These are phyloP conservation scores for Neofusicoccum sp. DNA, from an alignment of 2,329 filamentous ascomycete species.

Conservation along the genomic window DNA sequence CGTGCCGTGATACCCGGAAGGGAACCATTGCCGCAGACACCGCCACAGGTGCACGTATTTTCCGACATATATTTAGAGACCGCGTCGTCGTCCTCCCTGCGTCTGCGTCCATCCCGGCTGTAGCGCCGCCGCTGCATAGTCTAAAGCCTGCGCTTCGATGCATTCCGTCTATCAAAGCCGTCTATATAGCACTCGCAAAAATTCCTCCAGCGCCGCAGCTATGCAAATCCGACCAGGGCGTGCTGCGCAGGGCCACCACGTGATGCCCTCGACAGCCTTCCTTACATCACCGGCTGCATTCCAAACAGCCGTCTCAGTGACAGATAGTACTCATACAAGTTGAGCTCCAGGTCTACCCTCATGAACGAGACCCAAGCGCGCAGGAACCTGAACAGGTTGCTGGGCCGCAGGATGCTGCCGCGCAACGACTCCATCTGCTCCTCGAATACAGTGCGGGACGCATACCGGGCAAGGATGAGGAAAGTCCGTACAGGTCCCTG, in stretches of 20 bases:
- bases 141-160: neutral
- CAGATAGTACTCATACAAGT: slow-evolving; percentile 61
- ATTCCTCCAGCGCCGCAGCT: slow-evolving; percentile 1
- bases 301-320: slow-evolving; percentile 55
- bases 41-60: no score
- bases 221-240: neutral
- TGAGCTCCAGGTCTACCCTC: slow-evolving; percentile 60
- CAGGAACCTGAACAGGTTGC: slow-evolving; percentile 55
- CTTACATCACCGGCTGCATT: slow-evolving; percentile 33
- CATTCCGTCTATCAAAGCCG: neutral
- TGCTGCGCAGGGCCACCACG: neutral
- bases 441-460: slow-evolving; percentile 63
- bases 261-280: neutral
- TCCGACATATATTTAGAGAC: no score
- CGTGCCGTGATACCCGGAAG: slow-evolving; percentile 8
- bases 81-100: no score
- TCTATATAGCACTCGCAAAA: neutral
- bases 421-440: slow-evolving; percentile 60
- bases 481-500: slow-evolving; percentile 64
- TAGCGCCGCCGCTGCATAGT: neutral
- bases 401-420: slow-evolving; percentile 54
- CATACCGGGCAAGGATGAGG: slow-evolving; percentile 66
- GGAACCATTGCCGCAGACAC: neutral
- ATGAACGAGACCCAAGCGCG: slow-evolving; percentile 57
- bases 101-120: no score